Evolutionary conservation across 768 basidiomycete species (phyloP).

Genomic region (Guyanaporus albipodus): DNA sequence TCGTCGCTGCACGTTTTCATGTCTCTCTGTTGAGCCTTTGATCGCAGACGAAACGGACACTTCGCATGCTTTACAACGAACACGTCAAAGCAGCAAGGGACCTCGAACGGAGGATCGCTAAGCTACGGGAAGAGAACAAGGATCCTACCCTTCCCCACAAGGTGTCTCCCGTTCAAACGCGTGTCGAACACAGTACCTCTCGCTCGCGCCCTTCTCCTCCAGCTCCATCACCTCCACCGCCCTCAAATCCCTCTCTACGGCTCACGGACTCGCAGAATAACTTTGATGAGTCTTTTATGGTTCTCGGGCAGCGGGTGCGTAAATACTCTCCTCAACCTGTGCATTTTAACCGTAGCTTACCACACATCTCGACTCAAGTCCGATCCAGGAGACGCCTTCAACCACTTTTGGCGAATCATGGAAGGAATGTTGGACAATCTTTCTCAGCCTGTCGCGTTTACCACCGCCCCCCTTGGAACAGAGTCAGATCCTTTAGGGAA

Average conservation of each 20-base stretch:
- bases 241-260: slow-evolving; percentile 33
- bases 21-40: slow-evolving; percentile 7
- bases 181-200: slow-evolving; percentile 23
- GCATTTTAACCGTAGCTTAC: slow-evolving; percentile 1
- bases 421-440: slow-evolving; percentile 84
- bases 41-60: slow-evolving; percentile 67
- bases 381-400: slow-evolving; percentile 83
- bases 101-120: slow-evolving; percentile 64
- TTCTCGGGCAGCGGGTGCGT: slow-evolving; percentile 71
- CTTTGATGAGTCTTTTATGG: slow-evolving; percentile 87
- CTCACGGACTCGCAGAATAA: slow-evolving; percentile 54
- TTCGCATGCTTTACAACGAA: slow-evolving; percentile 71
- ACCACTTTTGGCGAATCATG: slow-evolving; percentile 85
- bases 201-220: slow-evolving; percentile 23
- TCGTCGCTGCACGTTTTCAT: neutral
- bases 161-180: slow-evolving; percentile 23
- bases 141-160: slow-evolving; percentile 75
- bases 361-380: slow-evolving; percentile 39
- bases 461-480: slow-evolving; percentile 67
- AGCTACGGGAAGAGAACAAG: slow-evolving; percentile 70
- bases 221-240: slow-evolving; percentile 45
- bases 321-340: neutral
- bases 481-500: slow-evolving; percentile 26
- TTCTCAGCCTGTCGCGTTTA: slow-evolving; percentile 76
- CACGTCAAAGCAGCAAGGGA: slow-evolving; percentile 70